A percentile compares a stretch with the other conserved stretches of the same genome.
phyloP scores from a whole-genome alignment of 1,284 basidiomycete species.

The Puccinia coronata region DNA sequence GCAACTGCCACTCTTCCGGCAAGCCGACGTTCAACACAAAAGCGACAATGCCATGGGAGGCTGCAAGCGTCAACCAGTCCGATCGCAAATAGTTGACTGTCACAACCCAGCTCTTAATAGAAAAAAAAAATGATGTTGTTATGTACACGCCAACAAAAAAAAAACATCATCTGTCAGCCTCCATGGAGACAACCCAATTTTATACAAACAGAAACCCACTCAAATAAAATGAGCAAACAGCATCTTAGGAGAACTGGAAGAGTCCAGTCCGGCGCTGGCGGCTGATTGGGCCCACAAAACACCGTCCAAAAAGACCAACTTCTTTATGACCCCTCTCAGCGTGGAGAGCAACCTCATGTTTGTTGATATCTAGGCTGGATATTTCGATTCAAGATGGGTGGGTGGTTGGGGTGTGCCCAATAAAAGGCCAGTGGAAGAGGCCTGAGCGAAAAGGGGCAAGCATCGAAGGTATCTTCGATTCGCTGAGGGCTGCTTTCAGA shows the following conservation, averaged over 20 bases:
- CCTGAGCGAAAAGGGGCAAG: background rate
- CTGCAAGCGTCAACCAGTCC: conserved; percentile 33
- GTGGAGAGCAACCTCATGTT: background rate
- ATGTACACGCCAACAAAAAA: too few species aligned
- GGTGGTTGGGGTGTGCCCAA: background rate
- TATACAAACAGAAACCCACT: conserved; percentile 2
- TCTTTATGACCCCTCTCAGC: background rate
- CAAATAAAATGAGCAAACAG: conserved; percentile 47
- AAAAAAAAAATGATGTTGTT: too few species aligned
- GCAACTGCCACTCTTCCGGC: conserved; percentile 38
- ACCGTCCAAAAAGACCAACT: conserved; percentile 9
- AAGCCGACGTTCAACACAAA: conserved; percentile 44
- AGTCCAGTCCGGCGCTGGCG: background rate
- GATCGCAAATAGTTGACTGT: conserved; percentile 38
- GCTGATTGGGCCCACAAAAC: background rate
- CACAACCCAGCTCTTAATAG: conserved; percentile 32
- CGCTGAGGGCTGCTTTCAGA: background rate
- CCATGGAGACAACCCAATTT: background rate
- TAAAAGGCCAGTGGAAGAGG: background rate
- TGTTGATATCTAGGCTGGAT: background rate
- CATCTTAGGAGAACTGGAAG: conserved; percentile 28
- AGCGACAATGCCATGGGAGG: conserved; percentile 30
- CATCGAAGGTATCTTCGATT: background rate
- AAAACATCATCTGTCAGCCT: too few species aligned
- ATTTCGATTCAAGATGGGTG: background rate